Percentiles rank a stretch among this genome's conserved stretches.
Evolutionary conservation across 1,139 yeast genomes (phyloP).

Genomic region (Blastobotrys apis): DNA sequence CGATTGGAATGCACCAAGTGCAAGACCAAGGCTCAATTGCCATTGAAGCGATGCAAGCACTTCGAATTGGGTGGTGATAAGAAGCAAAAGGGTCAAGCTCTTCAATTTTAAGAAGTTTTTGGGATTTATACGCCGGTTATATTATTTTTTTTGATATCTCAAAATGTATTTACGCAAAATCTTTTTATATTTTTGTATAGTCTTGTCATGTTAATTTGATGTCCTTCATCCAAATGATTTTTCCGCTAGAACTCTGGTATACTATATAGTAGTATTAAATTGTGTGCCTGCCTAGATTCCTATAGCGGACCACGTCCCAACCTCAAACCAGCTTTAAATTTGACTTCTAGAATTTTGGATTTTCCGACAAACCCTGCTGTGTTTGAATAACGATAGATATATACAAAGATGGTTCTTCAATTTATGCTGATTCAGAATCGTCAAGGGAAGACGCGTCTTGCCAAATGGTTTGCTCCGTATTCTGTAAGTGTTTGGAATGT

Average conservation of each 20-base stretch:
- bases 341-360: no score
- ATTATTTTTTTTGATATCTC: conserved; percentile 7
- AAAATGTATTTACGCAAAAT: no score
- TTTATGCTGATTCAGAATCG: conserved; percentile 79
- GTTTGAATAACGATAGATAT: no score
- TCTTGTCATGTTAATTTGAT: conserved; percentile 8
- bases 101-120: conserved; percentile 63
- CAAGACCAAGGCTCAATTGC: conserved; percentile 97
- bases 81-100: conserved; percentile 99
- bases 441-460: conserved; percentile 87
- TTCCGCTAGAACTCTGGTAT: neutral
- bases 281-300: no score
- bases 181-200: conserved; percentile 7
- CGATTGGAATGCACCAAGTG: conserved; percentile 98
- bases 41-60: conserved; percentile 99
- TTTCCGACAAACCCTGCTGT: no score
- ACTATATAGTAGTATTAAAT: no score
- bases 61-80: conserved; percentile 99
- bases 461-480: conserved; percentile 65
- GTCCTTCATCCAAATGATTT: neutral
- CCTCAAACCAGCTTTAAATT: no score
- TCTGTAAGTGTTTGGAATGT: conserved; percentile 34
- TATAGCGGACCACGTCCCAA: neutral
- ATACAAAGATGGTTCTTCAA: conserved; percentile 62
- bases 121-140: neutral